Evolutionary conservation across 2,329 filamentous ascomycete species (phyloP).

Genomic region (Colletotrichum sidae): DNA sequence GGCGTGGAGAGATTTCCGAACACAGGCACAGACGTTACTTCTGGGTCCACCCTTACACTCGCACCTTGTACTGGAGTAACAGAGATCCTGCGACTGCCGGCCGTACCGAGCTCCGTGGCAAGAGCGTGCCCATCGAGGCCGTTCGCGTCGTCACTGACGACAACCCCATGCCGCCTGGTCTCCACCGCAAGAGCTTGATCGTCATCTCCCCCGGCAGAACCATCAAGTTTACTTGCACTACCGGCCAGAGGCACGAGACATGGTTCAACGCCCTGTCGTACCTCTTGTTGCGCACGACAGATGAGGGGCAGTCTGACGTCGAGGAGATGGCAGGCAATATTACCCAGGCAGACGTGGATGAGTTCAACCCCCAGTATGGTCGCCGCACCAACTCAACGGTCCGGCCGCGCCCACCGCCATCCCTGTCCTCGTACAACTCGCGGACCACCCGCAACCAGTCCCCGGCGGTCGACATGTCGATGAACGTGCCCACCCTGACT

Average conservation of each 20-base stretch:
- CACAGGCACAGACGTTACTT: conserved; percentile 96
- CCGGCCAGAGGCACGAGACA: conserved; percentile 93
- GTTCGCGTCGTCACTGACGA: conserved; percentile 93
- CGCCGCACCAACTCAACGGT: conserved; percentile 44
- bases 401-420: conserved; percentile 68
- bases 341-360: conserved; percentile 73
- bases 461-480: conserved; percentile 61
- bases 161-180: conserved; percentile 92
- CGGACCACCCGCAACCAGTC: conserved; percentile 76
- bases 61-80: conserved; percentile 97
- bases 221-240: conserved; percentile 94
- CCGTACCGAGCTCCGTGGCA: conserved; percentile 79
- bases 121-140: conserved; percentile 94
- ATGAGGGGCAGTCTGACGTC: conserved; percentile 70
- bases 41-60: conserved; percentile 98
- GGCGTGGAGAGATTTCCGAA: conserved; percentile 87
- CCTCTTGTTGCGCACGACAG: conserved; percentile 80
- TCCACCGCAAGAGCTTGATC: conserved; percentile 93
- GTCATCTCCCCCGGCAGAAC: conserved; percentile 89
- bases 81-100: conserved; percentile 84
- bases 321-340: conserved; percentile 70
- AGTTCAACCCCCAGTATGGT: conserved; percentile 81
- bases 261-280: conserved; percentile 99
- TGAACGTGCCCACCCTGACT: conserved; percentile 68
- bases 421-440: conserved; percentile 85